Percentiles rank a stretch among this genome's conserved stretches.
phyloP scores from a whole-genome alignment of 805 yeast species.

The Metschnikowia peoriensis region DNA sequence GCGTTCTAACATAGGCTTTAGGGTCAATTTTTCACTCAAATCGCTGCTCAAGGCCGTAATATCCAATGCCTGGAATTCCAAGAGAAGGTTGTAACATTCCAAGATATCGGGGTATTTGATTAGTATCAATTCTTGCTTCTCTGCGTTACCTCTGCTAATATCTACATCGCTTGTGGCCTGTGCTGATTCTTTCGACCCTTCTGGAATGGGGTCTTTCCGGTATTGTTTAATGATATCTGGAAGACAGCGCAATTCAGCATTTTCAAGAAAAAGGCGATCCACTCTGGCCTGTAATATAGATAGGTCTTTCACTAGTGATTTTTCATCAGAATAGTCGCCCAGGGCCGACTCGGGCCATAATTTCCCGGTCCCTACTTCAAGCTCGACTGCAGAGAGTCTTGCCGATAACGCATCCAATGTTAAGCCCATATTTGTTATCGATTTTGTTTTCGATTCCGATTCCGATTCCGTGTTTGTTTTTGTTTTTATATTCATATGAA shows the following conservation, averaged over 20 bases:
- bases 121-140: slow-evolving; percentile 22
- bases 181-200: neutral
- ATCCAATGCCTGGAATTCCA: slow-evolving; percentile 25
- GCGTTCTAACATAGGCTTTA: neutral
- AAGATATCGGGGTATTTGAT: slow-evolving; percentile 23
- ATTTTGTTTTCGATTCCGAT: neutral
- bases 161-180: neutral
- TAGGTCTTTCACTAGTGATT: slow-evolving; percentile 6
- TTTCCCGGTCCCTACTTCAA: slow-evolving; percentile 4
- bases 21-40: slow-evolving; percentile 3
- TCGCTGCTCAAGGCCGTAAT: slow-evolving; percentile 11
- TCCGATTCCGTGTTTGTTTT: too few relatives aligned
- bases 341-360: neutral
- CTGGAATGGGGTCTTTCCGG: neutral
- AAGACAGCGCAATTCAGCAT: slow-evolving; percentile 12
- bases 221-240: slow-evolving; percentile 11
- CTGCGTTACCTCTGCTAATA: neutral
- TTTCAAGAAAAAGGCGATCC: slow-evolving; percentile 6
- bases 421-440: neutral
- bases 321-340: neutral
- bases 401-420: slow-evolving; percentile 1
- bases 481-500: neutral
- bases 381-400: slow-evolving; percentile 6
- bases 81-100: slow-evolving; percentile 21
- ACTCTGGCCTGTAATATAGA: slow-evolving; percentile 12